Conservation (phyloP, 2,329 filamentous ascomycete species). For the Didymosphaeria variabile region DNA sequence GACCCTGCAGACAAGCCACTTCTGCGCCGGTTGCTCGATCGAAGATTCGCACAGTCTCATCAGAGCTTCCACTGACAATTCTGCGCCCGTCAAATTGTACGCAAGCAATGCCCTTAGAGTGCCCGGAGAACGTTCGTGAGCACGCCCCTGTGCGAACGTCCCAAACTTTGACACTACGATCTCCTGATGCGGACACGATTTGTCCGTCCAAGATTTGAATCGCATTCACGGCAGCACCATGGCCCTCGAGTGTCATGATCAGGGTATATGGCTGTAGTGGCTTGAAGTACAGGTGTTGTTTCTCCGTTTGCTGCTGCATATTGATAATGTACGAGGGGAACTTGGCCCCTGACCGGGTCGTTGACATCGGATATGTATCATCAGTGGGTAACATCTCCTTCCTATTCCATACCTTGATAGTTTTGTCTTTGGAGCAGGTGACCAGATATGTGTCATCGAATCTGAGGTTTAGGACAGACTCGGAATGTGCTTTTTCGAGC, state of each 20-base stretch:
- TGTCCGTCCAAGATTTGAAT: constrained; percentile 88
- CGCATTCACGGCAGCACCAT: constrained; percentile 92
- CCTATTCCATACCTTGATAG: constrained; percentile 96
- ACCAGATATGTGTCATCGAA: constrained; percentile 93
- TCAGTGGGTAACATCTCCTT: constrained; percentile 54
- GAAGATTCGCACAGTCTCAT: constrained; percentile 95
- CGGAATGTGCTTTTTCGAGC: constrained; percentile 78
- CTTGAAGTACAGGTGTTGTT: constrained; percentile 56
- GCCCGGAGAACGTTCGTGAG: constrained; percentile 80
- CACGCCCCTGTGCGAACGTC: constrained; percentile 83
- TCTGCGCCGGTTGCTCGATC: constrained; percentile 86
- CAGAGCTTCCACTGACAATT: constrained; percentile 95
- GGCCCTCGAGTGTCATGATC: constrained; percentile 82
- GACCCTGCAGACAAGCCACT: constrained; percentile 84
- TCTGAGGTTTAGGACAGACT: constrained; percentile 91
- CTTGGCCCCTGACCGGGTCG: constrained; percentile 52
- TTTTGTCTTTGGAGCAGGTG: constrained; percentile 96
- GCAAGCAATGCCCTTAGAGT: constrained; percentile 95
- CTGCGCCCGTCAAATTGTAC: constrained; percentile 94
- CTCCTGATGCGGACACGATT: constrained; percentile 93
- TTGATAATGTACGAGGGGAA: constrained; percentile 66
- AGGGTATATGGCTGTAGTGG: constrained; percentile 74
- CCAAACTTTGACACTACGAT: constrained; percentile 94
- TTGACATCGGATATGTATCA: constrained; percentile 51
- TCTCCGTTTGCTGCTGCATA: constrained; percentile 51